phyloP scores from a whole-genome alignment of 805 yeast genomes.

The Candida schatavii region DNA sequence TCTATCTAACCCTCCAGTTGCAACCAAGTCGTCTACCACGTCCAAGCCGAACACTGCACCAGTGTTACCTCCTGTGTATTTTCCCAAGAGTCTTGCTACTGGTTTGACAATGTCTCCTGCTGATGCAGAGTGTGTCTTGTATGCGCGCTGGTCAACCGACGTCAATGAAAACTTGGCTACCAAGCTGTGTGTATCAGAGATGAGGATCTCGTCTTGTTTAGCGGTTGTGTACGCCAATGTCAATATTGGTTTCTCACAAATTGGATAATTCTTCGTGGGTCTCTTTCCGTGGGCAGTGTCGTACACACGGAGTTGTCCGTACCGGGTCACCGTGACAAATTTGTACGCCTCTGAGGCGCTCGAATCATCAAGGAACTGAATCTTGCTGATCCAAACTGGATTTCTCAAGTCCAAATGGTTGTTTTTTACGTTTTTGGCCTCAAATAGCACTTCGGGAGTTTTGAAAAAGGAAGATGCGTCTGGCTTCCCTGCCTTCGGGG shows the following conservation, averaged over 20 bases:
- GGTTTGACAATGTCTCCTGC: slow-evolving; percentile 46
- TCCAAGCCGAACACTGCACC: slow-evolving; percentile 77
- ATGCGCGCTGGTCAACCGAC: slow-evolving; percentile 33
- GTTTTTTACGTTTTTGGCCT: slow-evolving; percentile 80
- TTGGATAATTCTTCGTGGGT: slow-evolving; percentile 58
- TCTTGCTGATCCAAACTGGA: slow-evolving; percentile 73
- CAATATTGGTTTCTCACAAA: slow-evolving; percentile 53
- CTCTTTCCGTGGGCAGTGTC: slow-evolving; percentile 64
- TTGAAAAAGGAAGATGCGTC: slow-evolving; percentile 16
- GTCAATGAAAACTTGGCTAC: slow-evolving; percentile 51
- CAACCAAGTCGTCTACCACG: slow-evolving; percentile 47
- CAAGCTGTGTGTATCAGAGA: slow-evolving; percentile 69
- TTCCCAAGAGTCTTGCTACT: slow-evolving; percentile 58
- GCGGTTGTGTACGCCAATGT: slow-evolving; percentile 36
- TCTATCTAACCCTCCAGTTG: slow-evolving; percentile 85
- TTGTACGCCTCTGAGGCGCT: slow-evolving; percentile 40
- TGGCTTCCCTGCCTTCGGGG: slow-evolving; percentile 14
- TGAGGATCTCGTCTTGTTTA: slow-evolving; percentile 47
- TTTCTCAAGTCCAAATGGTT: slow-evolving; percentile 75
- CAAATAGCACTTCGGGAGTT: slow-evolving; percentile 44
- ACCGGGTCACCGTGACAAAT: slow-evolving; percentile 64
- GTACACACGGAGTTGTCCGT: slow-evolving; percentile 76
- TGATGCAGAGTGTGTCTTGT: slow-evolving; percentile 37
- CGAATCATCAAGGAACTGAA: slow-evolving; percentile 43
- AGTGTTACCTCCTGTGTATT: slow-evolving; percentile 51